A percentile compares a stretch with the other conserved stretches of the same genome.
These are phyloP conservation scores for Verticillium dahliae DNA, from an alignment of 2,329 filamentous ascomycete genomes.

Conservation along the genomic window DNA sequence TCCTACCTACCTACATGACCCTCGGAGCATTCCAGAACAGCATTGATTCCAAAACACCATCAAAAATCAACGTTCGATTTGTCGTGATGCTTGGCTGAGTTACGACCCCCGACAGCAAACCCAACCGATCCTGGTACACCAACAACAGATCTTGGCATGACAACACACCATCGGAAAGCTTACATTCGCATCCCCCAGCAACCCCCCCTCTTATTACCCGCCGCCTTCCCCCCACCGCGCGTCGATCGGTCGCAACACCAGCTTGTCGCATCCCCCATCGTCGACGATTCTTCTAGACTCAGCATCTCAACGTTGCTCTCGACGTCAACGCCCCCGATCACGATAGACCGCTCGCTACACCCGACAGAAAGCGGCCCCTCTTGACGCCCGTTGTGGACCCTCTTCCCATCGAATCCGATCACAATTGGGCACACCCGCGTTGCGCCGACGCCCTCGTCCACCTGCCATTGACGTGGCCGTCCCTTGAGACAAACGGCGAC, in stretches of 20 bases:
- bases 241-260: not conserved
- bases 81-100: not conserved
- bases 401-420: not conserved
- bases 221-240: not conserved
- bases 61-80: not conserved
- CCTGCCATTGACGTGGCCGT: not conserved
- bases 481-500: not conserved
- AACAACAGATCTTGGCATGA: not conserved
- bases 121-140: not conserved
- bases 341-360: not conserved
- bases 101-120: not conserved
- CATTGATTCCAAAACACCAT: not conserved
- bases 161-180: not conserved
- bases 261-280: not conserved
- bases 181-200: not conserved
- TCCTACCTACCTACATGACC: not conserved
- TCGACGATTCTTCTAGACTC: not conserved
- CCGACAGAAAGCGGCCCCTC: not conserved
- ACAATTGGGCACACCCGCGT: not conserved
- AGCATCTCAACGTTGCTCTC: not conserved
- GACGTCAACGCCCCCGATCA: not conserved
- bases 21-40: not conserved
- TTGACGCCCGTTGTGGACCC: too few relatives aligned
- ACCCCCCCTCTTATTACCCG: not conserved
- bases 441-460: not conserved